Evolutionary conservation across 169 alveolate genomes (phyloP), one percentile per base, ranked within the genome.

Genomic region (Nephromyces sp.): DNA sequence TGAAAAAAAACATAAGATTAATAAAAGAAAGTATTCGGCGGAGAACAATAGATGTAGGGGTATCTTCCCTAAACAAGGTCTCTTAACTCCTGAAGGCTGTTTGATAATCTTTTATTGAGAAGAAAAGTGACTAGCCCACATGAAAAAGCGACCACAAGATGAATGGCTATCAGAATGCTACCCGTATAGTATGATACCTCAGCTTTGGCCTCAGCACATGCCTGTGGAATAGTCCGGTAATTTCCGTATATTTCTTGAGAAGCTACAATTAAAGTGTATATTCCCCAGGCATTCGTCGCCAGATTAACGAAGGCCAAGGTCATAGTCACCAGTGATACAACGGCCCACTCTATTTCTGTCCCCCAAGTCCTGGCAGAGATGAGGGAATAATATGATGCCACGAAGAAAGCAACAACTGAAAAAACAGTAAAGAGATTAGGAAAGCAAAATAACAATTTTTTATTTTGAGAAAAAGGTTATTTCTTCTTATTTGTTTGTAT

Each of bases 341-440:
- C 24, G 0, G 74, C 80, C 80, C 80, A 74, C 74, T 74, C 80
- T 1, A 65, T 6, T 57, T 74, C 80, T 3, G 80, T 74, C 0
- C 80, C 80, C 80, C 80, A 74, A 21, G 64, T 25, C 66, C 52
- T 52, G 32, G 75, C 62, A n/a, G 68, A 32, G 22, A 74, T 15
- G 21, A 74, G 43, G 3, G 75, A 65, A 31, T 63, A 66, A 30
- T 74, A 74, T 25, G 61, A 24, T 3, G 63, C 65, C 74, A 66
- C 68, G 2, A 66, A 64, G 29, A 74, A 74, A 21, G 80, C 80
- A 15, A 74, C 80, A 15, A 51, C 79, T 43, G 57, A 43, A 43
- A 43, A 43, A 25, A 28, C 30, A 52, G 22, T 32, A 57, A 8
- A 25, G 72, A 4, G 5, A 15, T n/a, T 43, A n/a, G 15, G n/a